Evolutionary conservation across 345 rosid species (phyloP), one percentile per base, ranked within the genome.

Genomic region (Linum tenue): DNA sequence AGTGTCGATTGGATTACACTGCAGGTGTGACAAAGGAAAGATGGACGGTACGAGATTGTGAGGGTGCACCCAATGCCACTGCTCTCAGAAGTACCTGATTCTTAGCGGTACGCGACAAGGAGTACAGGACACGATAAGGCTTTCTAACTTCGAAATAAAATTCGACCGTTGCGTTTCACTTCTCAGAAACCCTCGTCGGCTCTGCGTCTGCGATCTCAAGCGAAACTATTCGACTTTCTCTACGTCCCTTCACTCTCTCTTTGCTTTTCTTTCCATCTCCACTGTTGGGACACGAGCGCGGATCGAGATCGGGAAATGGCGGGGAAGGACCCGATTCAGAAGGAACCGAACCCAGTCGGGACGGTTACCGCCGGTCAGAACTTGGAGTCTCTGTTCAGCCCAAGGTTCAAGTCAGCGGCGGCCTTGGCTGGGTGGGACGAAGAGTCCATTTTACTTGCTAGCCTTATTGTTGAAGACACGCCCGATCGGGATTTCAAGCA

Each of bases 361-460:
- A 44, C 7, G 2, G 51, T 0, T 14, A 3, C 12, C 11, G 51
- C 51, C 51, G 51, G 2, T 3, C 51, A 44, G 51, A 44, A 1
- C 51, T 44, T 44, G 51, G 51, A 44, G 9, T 2, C 51, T 64
- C 40, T 86, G 71, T 77, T 94, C 73, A 86, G 96, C 66, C 96
- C 99, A 36, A 70, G 96, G 71, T 89, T 94, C 80, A 94, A 79
- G 77, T 86, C 92, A 0, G 81, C 75, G 74, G 99, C 91, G 2
- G 96, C 95, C 75, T 75, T 88, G 95, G 97, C 95, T 12, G 99
- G 99, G 16, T 94, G 99, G 99, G 97, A 94, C 56, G 99, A 88
- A 58, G 96, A 88, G 62, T 85, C 96, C 39, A 83, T 94, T 39
- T 60, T 94, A 2, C 36, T 85, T 3, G 96, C 97, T 16, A 82